Conservation (phyloP, 2,329 filamentous ascomycete species). For the Colletotrichum scovillei region DNA sequence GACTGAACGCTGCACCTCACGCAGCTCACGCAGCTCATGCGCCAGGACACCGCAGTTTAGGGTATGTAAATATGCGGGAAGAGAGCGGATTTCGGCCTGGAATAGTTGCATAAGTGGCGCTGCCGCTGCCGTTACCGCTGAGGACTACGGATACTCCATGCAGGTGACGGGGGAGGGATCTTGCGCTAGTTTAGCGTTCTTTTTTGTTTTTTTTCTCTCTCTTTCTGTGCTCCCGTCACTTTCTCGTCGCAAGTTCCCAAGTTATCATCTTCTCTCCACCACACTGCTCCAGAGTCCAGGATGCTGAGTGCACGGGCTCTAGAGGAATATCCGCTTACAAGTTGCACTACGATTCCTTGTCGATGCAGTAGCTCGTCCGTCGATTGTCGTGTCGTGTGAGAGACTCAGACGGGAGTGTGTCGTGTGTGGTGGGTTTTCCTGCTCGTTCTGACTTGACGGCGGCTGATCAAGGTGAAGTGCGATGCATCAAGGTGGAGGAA, state of each 20-base stretch:
- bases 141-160: background rate
- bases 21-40: background rate
- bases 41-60: background rate
- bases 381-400: conserved; percentile 14
- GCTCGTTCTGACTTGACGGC: background rate
- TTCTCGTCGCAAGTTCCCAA: no score
- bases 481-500: background rate
- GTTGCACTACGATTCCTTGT: conserved; percentile 22
- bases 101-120: conserved; percentile 26
- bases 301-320: conserved; percentile 21
- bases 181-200: conserved; percentile 26
- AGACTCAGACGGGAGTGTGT: background rate
- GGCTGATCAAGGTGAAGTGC: background rate
- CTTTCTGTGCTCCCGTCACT: no score
- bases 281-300: background rate
- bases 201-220: background rate
- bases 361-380: conserved; percentile 31
- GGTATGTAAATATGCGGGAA: conserved; percentile 10
- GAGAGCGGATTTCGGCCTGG: background rate
- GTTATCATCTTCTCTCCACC: no score
- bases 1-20: conserved; percentile 21
- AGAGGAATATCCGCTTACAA: conserved; percentile 22
- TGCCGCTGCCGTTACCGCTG: background rate
- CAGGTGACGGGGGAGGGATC: conserved; percentile 29
- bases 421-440: conserved; percentile 19